Conservation (phyloP, 495 filamentous ascomycete genomes). For the Penicillium diatomitis region DNA sequence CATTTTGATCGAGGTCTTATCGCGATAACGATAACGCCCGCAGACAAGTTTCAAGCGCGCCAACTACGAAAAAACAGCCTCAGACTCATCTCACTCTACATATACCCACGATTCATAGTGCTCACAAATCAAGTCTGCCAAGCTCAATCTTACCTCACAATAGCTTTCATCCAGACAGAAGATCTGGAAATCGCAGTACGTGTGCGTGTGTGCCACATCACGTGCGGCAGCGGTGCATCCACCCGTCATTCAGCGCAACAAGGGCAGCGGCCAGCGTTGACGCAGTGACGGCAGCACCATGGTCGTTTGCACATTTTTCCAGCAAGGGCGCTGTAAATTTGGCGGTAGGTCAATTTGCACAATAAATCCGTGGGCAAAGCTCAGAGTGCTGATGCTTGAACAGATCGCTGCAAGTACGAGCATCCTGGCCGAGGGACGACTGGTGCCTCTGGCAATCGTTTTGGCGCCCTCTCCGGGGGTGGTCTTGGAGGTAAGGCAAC, state of each 20-base stretch:
- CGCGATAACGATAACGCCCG: conserved; percentile 3
- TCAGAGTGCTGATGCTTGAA: conserved; percentile 5
- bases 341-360: conserved; percentile 40
- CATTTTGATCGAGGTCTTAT: not conserved
- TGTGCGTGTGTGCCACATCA: not conserved
- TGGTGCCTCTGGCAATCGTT: conserved; percentile 31
- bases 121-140: not conserved
- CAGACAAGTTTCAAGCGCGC: not conserved
- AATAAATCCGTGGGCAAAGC: not conserved
- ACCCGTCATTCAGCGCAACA: not conserved
- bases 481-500: conserved; percentile 29
- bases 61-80: conserved; percentile 9
- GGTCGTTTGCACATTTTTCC: conserved; percentile 62
- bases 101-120: not conserved
- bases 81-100: conserved; percentile 1
- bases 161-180: not conserved
- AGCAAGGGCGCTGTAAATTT: conserved; percentile 63
- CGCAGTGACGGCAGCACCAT: conserved; percentile 23
- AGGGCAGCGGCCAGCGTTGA: not conserved
- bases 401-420: conserved; percentile 47
- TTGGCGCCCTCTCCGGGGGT: conserved; percentile 30
- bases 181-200: not conserved
- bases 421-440: conserved; percentile 35
- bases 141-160: not conserved
- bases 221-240: not conserved